phyloP scores from a whole-genome alignment of 2,329 filamentous ascomycete species.

The Exserohilum turcica region DNA sequence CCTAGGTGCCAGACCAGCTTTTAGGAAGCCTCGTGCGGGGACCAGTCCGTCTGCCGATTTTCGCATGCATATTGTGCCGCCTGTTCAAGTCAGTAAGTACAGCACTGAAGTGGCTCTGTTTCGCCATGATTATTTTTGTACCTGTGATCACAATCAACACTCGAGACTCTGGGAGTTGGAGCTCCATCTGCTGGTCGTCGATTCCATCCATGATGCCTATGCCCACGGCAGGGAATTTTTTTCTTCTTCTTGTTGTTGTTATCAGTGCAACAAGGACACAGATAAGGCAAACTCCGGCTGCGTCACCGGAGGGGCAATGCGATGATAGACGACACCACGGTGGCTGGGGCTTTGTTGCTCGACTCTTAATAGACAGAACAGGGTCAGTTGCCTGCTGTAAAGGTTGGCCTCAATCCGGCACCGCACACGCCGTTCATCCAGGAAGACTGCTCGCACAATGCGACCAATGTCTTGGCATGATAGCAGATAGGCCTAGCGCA shows the following conservation, averaged over 20 bases:
- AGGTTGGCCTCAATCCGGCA: slow-evolving; percentile 14
- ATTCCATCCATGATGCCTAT: slow-evolving; percentile 20
- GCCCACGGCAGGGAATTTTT: slow-evolving; percentile 1
- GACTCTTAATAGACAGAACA: slow-evolving; percentile 1
- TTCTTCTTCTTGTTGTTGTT: background rate
- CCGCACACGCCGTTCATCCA: slow-evolving; percentile 6
- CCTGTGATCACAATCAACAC: slow-evolving; percentile 92
- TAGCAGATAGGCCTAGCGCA: slow-evolving; percentile 7
- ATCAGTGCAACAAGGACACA: background rate
- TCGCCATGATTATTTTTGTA: slow-evolving; percentile 40
- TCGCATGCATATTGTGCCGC: slow-evolving; percentile 88
- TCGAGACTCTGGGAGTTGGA: slow-evolving; percentile 68
- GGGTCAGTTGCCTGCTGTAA: background rate
- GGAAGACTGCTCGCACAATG: slow-evolving; percentile 12
- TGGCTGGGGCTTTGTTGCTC: slow-evolving; percentile 4
- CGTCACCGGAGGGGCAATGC: background rate
- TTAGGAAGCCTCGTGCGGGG: slow-evolving; percentile 73
- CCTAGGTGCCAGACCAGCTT: slow-evolving; percentile 79
- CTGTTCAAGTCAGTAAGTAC: slow-evolving; percentile 34
- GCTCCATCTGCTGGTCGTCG: slow-evolving; percentile 35
- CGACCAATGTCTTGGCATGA: slow-evolving; percentile 6
- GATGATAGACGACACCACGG: background rate
- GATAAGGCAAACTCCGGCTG: background rate
- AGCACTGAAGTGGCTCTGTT: background rate
- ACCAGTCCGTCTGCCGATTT: slow-evolving; percentile 78